These are phyloP conservation scores for Cercospora zeae-maydis DNA, from an alignment of 2,329 filamentous ascomycete species.

Conservation along the genomic window DNA sequence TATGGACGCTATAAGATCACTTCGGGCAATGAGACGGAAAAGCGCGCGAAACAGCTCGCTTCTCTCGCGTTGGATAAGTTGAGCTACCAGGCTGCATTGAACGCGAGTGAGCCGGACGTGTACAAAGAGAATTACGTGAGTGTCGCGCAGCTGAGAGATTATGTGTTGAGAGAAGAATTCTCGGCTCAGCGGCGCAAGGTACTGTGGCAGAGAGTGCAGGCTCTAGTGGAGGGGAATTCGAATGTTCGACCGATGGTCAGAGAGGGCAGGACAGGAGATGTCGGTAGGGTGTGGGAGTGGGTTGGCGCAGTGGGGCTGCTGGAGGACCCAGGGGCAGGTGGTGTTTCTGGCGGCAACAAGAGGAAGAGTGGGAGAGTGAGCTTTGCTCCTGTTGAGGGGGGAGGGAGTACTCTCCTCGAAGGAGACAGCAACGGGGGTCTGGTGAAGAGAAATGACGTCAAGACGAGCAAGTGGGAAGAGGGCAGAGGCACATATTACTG, in stretches of 20 bases:
- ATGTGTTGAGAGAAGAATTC: constrained; percentile 80
- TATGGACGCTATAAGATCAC: constrained; percentile 65
- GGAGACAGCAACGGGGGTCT: constrained; percentile 15
- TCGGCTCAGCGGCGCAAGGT: constrained; percentile 69
- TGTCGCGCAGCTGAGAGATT: constrained; percentile 84
- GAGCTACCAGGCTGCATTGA: constrained; percentile 77
- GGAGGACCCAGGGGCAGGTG: constrained; percentile 27
- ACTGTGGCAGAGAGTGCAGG: constrained; percentile 78
- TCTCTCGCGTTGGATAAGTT: constrained; percentile 79
- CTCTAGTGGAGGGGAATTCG: constrained; percentile 86
- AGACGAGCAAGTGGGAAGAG: constrained; percentile 46
- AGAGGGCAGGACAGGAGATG: constrained; percentile 53
- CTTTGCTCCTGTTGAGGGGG: constrained; percentile 24
- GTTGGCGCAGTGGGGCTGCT: constrained; percentile 53
- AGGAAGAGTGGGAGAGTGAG: constrained; percentile 32
- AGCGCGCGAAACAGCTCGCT: constrained; percentile 77
- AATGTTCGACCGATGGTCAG: constrained; percentile 80
- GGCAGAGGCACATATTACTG: constrained; percentile 45
- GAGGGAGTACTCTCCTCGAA: constrained; percentile 9
- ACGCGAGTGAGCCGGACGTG: constrained; percentile 59
- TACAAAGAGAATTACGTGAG: constrained; percentile 77
- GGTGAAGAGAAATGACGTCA: constrained; percentile 18
- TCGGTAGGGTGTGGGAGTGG: constrained; percentile 66
- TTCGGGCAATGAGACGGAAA: constrained; percentile 61
- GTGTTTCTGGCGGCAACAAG: constrained; percentile 12